Evolutionary conservation across 805 yeast species (phyloP), one percentile per base, ranked within the genome.

Genomic region (Starmerella floris): DNA sequence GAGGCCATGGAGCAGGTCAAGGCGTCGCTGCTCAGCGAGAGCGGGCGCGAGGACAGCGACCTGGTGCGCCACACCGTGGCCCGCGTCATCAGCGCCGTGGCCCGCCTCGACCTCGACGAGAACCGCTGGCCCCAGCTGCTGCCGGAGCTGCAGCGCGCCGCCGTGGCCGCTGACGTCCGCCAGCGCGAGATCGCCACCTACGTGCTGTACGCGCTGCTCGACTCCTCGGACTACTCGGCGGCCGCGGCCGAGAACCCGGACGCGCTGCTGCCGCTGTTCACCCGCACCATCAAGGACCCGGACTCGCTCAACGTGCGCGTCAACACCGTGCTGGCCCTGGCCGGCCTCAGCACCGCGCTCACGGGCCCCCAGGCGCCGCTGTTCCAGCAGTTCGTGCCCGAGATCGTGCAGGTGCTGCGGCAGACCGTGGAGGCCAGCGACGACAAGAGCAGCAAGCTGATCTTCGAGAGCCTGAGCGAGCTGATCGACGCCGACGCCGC

Each of bases 51-150:
- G 61, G 72, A 74, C 51, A 64, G 69, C 43, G 70, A 76, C 45
- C 66, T 74, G 44, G 79, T 85, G 48, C 77, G 95, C 62, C 97
- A 91, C 65, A 77, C 93, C 19, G 71, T 80, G 42, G 87, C 97
- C 21, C 77, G 95, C 62, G 83, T 87, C 45, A 77, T 91, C 54
- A 77, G 95, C 23, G 78, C 85, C 35, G 83, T 91, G 58, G 94
- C 83, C 31, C 76, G 76, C 52, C 62, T 68, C 42, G 97, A 88
- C 60, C 67, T 85, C 49, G 76, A 75, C 41, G 70, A 71, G 30
- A 62, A 68, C 48, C 61, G 72, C 51, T 91, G 97, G 97, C 73
- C 78, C 4, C 77, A 75, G 33, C 70, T 91, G 51, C 70, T 88
- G 48, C 80, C 83, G 27, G 66, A 73, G 41, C 69, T 91, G 56